Evolutionary conservation across 495 filamentous ascomycete species (phyloP).

Genomic region (Aeminium ludgeri): DNA sequence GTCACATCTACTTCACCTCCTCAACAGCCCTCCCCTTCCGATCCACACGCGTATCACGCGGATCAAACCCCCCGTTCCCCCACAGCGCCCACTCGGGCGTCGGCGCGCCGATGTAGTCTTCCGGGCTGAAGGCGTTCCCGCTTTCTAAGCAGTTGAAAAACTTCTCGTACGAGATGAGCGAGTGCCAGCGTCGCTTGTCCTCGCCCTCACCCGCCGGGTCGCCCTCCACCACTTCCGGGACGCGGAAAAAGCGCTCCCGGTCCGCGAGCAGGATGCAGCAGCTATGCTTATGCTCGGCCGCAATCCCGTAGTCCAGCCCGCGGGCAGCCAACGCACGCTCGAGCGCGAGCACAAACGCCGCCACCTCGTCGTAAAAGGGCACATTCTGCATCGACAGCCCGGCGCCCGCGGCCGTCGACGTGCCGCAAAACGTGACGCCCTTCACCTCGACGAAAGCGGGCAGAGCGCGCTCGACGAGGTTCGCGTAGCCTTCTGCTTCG

Average conservation of each 20-base stretch:
- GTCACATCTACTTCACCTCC: background rate
- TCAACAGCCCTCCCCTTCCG: conserved; percentile 45
- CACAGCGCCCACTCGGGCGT: conserved; percentile 92
- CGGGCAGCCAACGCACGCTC: conserved; percentile 45
- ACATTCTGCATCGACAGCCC: conserved; percentile 92
- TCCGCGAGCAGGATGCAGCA: conserved; percentile 74
- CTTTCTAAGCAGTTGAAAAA: conserved; percentile 76
- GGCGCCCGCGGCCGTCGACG: conserved; percentile 57
- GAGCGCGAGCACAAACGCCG: conserved; percentile 59
- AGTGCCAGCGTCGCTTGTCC: conserved; percentile 94
- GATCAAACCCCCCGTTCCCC: conserved; percentile 88
- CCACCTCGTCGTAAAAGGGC: conserved; percentile 81
- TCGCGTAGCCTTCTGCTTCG: conserved; percentile 77
- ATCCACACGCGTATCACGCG: conserved; percentile 68
- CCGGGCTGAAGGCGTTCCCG: conserved; percentile 53
- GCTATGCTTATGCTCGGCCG: conserved; percentile 85
- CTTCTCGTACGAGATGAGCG: conserved; percentile 69
- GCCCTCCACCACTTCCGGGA: conserved; percentile 35
- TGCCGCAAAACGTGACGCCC: conserved; percentile 93
- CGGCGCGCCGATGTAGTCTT: conserved; percentile 69
- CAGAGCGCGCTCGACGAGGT: conserved; percentile 65
- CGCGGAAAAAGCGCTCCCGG: conserved; percentile 45
- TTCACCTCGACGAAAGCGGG: conserved; percentile 91
- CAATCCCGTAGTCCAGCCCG: conserved; percentile 71
- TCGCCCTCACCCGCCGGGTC: no score